Evolutionary conservation across 2,329 filamentous ascomycete genomes (phyloP).

Genomic region (Fusarium sulawesiense): DNA sequence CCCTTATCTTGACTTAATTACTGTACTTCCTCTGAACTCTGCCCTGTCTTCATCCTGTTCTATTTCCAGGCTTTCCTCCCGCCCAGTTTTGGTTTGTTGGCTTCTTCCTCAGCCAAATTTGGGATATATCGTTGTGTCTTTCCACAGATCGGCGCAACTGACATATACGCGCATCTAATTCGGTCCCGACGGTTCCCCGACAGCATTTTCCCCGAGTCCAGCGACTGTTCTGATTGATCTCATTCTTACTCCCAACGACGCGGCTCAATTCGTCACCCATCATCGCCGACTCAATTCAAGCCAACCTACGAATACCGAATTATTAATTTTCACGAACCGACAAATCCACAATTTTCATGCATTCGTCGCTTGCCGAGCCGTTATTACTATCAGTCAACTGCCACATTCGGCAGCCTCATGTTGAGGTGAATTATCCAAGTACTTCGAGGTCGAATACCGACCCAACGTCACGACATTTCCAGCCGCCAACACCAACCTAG

Average conservation of each 20-base stretch:
- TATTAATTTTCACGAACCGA: neutral
- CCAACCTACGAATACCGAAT: neutral
- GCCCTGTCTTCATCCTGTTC: constrained; percentile 25
- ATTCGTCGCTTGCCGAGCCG: constrained; percentile 36
- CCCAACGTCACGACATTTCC: constrained; percentile 21
- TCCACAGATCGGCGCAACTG: neutral
- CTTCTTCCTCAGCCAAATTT: constrained; percentile 15
- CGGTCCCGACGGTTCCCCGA: constrained; percentile 1
- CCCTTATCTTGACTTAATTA: constrained; percentile 35
- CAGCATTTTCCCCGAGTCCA: constrained; percentile 13
- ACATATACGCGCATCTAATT: constrained; percentile 4
- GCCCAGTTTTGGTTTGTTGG: neutral
- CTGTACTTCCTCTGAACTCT: constrained; percentile 25
- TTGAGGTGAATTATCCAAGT: constrained; percentile 33
- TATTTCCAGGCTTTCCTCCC: constrained; percentile 18
- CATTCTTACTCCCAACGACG: neutral
- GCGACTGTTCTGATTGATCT: constrained; percentile 2
- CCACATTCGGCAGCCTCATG: constrained; percentile 41
- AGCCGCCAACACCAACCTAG: constrained; percentile 14
- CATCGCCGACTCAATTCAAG: constrained; percentile 1
- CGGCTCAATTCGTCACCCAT: neutral
- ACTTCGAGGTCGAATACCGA: constrained; percentile 13
- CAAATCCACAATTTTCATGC: constrained; percentile 41
- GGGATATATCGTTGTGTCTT: constrained; percentile 3
- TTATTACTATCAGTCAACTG: constrained; percentile 32